phyloP scores from a whole-genome alignment of 1,284 basidiomycete genomes.

The Ustilago cynodontis region DNA sequence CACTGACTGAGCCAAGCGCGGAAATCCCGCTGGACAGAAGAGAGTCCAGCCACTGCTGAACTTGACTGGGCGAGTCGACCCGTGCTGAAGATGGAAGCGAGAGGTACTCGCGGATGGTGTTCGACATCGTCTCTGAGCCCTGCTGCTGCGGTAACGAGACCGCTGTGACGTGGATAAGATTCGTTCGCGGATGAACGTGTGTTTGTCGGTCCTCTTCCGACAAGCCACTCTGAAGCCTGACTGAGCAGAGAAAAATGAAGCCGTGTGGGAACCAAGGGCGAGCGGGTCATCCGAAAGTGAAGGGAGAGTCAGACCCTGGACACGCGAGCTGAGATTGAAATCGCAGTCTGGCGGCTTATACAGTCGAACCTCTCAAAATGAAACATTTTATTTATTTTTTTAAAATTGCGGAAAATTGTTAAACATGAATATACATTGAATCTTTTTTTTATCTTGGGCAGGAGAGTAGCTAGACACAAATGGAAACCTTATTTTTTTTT shows the following conservation, averaged over 20 bases:
- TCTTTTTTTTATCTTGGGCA: too few relatives aligned
- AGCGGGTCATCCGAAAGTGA: neutral
- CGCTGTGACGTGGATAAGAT: neutral
- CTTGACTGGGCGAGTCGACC: slow-evolving; percentile 29
- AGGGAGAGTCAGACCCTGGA: neutral
- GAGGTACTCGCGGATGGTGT: slow-evolving; percentile 42
- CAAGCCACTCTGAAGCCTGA: neutral
- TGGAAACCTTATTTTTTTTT: too few relatives aligned
- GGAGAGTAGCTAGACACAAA: too few relatives aligned
- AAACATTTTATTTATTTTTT: too few relatives aligned
- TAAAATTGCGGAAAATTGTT: too few relatives aligned
- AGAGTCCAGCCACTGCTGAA: slow-evolving; percentile 34
- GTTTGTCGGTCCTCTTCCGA: neutral
- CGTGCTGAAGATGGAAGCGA: slow-evolving; percentile 30
- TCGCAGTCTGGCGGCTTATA: too few relatives aligned
- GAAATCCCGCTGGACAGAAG: slow-evolving; percentile 27
- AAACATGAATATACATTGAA: too few relatives aligned
- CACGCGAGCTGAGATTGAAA: neutral
- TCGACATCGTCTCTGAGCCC: slow-evolving; percentile 20
- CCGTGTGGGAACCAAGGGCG: neutral
- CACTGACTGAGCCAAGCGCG: slow-evolving; percentile 32
- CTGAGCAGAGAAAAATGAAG: neutral
- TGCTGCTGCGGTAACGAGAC: neutral
- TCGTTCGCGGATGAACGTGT: neutral
- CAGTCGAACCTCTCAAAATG: too few relatives aligned